Conservation (phyloP, 495 filamentous ascomycete genomes). For the Umbilicaria muhlenbergii region DNA sequence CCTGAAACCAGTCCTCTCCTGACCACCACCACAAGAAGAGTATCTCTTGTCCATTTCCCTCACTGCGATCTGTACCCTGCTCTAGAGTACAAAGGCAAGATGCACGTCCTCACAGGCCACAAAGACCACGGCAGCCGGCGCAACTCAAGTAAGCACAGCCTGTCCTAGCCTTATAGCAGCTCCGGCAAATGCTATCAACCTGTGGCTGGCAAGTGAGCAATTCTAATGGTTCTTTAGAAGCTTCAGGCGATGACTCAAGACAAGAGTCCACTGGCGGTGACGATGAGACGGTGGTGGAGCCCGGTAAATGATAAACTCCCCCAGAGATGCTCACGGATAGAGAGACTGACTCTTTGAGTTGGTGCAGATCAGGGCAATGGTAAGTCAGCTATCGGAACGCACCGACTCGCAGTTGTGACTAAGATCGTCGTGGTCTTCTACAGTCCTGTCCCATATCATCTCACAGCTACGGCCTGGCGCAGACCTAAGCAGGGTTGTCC, state of each 20-base stretch:
- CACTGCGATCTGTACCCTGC: too few species aligned
- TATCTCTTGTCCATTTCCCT: too few species aligned
- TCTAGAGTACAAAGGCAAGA: too few species aligned
- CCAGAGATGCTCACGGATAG: background rate
- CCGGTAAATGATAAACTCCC: conserved; percentile 22
- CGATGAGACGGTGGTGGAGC: conserved; percentile 67
- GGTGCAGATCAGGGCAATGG: conserved; percentile 37
- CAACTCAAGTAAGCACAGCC: too few species aligned
- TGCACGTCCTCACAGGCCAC: too few species aligned
- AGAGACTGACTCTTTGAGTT: background rate
- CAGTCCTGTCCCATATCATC: conserved; percentile 90
- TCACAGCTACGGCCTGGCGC: conserved; percentile 91
- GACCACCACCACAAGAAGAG: too few species aligned
- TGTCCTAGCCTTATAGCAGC: too few species aligned
- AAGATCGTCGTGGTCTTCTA: background rate
- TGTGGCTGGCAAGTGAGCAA: too few species aligned
- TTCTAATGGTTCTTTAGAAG: background rate
- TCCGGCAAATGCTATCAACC: too few species aligned
- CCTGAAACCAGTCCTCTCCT: too few species aligned
- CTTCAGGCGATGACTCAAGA: conserved; percentile 33
- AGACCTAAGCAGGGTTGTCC: conserved; percentile 81
- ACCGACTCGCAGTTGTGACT: background rate
- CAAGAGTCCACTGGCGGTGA: conserved; percentile 30
- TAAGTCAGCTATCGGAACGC: conserved; percentile 13
- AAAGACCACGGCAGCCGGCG: too few species aligned